These are phyloP conservation scores for Cystobasidiaceae sp. DNA, from an alignment of 1,284 basidiomycete species.

Conservation along the genomic window DNA sequence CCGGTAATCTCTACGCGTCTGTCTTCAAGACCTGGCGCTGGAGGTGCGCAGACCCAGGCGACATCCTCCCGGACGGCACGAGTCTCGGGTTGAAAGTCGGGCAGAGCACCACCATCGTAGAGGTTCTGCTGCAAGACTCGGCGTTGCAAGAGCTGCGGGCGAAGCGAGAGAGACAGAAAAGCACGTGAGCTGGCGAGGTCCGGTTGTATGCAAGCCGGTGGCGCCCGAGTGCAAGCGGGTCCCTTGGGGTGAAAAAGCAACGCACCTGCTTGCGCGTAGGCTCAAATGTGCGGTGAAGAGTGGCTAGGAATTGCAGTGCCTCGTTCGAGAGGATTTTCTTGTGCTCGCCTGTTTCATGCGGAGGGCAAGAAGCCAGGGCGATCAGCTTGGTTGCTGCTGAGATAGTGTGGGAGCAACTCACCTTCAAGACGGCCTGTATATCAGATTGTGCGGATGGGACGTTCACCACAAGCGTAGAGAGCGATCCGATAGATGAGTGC, in stretches of 20 bases:
- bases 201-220: neutral
- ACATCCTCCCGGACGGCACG: conserved; percentile 79
- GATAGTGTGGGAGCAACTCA: neutral
- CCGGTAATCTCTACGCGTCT: conserved; percentile 96
- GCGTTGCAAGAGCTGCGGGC: conserved; percentile 35
- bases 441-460: too few species aligned
- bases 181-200: neutral
- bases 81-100: conserved; percentile 88
- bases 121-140: conserved; percentile 40
- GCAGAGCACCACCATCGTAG: conserved; percentile 52
- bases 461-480: too few species aligned
- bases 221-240: neutral
- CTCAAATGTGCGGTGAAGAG: conserved; percentile 90
- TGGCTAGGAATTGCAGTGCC: conserved; percentile 81
- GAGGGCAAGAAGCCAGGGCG: neutral
- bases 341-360: conserved; percentile 44
- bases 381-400: neutral
- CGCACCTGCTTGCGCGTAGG: conserved; percentile 55
- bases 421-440: conserved; percentile 2
- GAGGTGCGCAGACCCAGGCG: conserved; percentile 85
- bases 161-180: neutral
- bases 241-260: neutral
- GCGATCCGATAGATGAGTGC: too few species aligned
- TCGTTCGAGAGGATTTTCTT: conserved; percentile 71
- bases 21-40: conserved; percentile 87